Base-by-base conservation (phyloP, 169 alveolate species). In the Cryptosporidium sp. region DNA sequence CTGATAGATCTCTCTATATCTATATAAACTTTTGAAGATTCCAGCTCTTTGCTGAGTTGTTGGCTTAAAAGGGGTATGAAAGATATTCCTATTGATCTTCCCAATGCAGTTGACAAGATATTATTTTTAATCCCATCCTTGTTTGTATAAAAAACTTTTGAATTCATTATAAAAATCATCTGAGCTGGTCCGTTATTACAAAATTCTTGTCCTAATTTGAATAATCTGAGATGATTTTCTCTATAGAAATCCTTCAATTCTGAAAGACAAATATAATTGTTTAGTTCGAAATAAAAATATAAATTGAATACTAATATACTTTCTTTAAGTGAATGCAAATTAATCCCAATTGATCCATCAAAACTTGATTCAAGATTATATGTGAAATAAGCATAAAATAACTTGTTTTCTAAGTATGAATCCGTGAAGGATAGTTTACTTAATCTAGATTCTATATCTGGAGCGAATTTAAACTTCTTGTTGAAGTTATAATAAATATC, bases 41-140 rank as follows among this genome's bases (percentile, higher is more conserved):
- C 31, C 10, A 26, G 16, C 12, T 56, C 70, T 26, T 42, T 16
- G 21, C 51, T 60, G 16, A 31, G 62, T 42, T 31, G 7, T 58
- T 58, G n/a, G 68, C 68, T 60, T 44, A 75, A 35, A 8, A 75
- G 58, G 5, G 86, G 86, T 33, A 75, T 53, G 31, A 75, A 35
- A 5, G 39, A 60, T 39, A 75, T 75, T 56, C 86, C 71, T 4
- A 75, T 12, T 26, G 86, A 56, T 44, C 86, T 75, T n/a, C 86
- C 86, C 9, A 75, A 60, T 29, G 58, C 56, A 2, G 86, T 75
- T 23, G 86, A 37, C 0, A 75, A 23, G 23, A 75, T 42, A 2
- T 33, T 69, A 29, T 21, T 48, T 10, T 7, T 10, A 14, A 14
- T 67, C 8, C 29, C 26, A 33, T 31, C 29, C 29, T 31, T 67